Base-by-base conservation (phyloP, 129 eudicot genomes). In the Helianthus annuus region DNA sequence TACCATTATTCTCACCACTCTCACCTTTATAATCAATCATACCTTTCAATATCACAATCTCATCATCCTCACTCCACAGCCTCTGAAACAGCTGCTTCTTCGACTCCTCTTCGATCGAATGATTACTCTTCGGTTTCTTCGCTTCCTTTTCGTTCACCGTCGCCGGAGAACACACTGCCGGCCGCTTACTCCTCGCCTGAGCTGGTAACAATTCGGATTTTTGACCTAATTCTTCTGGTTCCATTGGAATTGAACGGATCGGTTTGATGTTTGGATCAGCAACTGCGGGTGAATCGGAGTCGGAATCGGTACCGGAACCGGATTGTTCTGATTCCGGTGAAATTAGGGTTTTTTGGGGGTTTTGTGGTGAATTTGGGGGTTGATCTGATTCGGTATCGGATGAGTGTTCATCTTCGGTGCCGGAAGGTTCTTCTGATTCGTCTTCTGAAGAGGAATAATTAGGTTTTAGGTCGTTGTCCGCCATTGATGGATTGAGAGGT, bases 21-120 rank as follows among this genome's bases (percentile, higher is more conserved):
- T 61, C 74, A 15, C 54, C 46, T 16, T 51, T 79, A 46, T 71
- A 82, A 68, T 82, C 87, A 56, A 76, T 76, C 87, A 85, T 79
- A 59, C 83, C 85, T 62, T 77, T 74, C 66, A 85, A 67, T 32
- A 85, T 68, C 59, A 77, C 79, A 13, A 85, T 76, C 73, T 79
- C 85, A 61, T 79, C 86, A 54, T 78, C 85, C 64, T 72, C 73
- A 64, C 76, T 74, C 87, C 83, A 88, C 53, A 87, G n/a, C 78
- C 85, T 85, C 78, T 69, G 77, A 74, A 80, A 78, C 73, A 78
- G 12, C 53, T 78, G 82, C 73, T 78, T 78, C 78, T 78, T 78
- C 32, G 78, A 44, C 27, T 78, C 82, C 10, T 78, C 78, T 11
- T 66, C 78, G 0, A 29, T 11, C n/a, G 22, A 10, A 39, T 39